Base-by-base conservation (phyloP, 176 grass and related monocot genomes). In the Paspalum notatum region DNA sequence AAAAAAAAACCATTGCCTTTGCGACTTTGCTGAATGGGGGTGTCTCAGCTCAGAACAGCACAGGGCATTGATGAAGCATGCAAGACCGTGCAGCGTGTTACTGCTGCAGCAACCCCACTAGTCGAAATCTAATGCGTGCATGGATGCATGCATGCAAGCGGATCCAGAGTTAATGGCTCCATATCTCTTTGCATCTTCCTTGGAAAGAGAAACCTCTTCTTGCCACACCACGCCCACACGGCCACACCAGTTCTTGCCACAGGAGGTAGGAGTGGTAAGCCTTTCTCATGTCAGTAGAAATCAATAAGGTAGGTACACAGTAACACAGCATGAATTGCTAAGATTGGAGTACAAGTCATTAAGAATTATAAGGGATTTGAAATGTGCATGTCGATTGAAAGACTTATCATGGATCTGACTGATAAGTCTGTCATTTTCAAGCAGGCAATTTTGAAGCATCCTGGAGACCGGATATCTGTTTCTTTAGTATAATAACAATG, bases 121-220 rank as follows among this genome's bases (percentile, higher is more conserved):
- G 83, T 90, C 83, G 72, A 77, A 82, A 85, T 85, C 32, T 77
- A 78, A 89, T 80, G 61, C 81, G 82, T 55, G 58, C 74, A 83
- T 81, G 83, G 78, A 78, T 81, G 78, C 65, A 78, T 81, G 78
- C 65, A 77, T 64, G 64, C 27, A 76, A 85, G 48, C 43, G 73
- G 78, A 54, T 90, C 78, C 60, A 18, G 45, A 32, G 83, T 83
- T 88, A 79, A 82, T 88, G 81, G 86, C 59, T 25, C 59, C 86
- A 78, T 82, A 90, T 83, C 80, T 79, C 64, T 72, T 67, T 74
- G 88, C 66, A 90, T 86, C 83, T 86, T 83, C 76, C 78, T 77
- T 78, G 73, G 77, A 50, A 82, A 72, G 68, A 66, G 72, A 61
- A 71, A 74, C 79, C 68, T 59, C 70, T 47, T 65, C 80, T 64